phyloP scores from a whole-genome alignment of 768 basidiomycete genomes.

The Galerina sulciceps region DNA sequence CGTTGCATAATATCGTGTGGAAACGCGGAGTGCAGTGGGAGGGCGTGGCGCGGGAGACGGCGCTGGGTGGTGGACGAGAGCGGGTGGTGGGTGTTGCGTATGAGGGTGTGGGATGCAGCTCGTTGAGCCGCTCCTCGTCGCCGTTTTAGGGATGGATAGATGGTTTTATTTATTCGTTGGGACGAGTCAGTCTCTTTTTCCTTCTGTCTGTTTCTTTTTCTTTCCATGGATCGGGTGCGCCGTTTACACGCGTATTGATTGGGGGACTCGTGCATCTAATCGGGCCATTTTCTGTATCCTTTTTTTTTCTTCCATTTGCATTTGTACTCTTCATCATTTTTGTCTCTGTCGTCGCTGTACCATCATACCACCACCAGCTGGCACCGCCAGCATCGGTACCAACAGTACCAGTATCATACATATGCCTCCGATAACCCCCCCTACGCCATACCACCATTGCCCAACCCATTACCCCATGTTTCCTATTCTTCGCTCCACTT shows the following conservation, averaged over 20 bases:
- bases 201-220: neutral
- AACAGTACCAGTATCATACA: neutral
- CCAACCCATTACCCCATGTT: neutral
- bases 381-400: too few relatives aligned
- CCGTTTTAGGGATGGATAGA: constrained; percentile 1
- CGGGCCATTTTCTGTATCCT: neutral
- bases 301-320: neutral
- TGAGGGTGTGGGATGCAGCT: constrained; percentile 63
- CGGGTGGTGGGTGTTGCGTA: constrained; percentile 61
- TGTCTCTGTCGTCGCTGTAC: constrained; percentile 7
- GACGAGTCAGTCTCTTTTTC: constrained; percentile 1
- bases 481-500: neutral
- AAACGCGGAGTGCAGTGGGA: constrained; percentile 50
- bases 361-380: neutral
- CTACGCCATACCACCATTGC: neutral
- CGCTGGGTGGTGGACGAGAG: constrained; percentile 59
- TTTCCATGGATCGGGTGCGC: neutral
- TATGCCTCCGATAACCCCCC: constrained; percentile 5
- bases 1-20: constrained; percentile 60
- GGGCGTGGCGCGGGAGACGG: constrained; percentile 50
- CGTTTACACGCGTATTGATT: neutral
- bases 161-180: constrained; percentile 4
- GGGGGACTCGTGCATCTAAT: constrained; percentile 6
- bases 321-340: constrained; percentile 4
- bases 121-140: constrained; percentile 30